Evolutionary conservation across 371 early-diverging fungal species (phyloP).

Genomic region (Saksenaea vasiformis): DNA sequence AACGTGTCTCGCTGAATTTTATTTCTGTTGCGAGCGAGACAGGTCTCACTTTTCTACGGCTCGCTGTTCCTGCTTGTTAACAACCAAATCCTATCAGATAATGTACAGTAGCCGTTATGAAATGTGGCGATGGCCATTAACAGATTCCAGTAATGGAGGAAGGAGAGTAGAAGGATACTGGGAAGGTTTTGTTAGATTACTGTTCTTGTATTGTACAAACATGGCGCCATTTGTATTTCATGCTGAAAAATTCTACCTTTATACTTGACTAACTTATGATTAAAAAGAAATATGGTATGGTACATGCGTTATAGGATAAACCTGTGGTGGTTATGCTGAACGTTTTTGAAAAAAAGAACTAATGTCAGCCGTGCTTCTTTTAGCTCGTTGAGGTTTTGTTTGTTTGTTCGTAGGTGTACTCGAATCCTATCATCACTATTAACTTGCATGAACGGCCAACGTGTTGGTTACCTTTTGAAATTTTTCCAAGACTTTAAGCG

Average conservation of each 20-base stretch:
- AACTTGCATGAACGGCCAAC: background rate
- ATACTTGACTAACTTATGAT: background rate
- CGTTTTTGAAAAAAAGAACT: background rate
- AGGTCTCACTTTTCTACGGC: background rate
- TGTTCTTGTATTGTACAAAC: background rate
- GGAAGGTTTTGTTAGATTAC: background rate
- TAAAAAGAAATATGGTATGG: background rate
- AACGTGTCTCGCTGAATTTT: background rate
- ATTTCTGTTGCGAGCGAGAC: background rate
- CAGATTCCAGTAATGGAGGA: too few relatives aligned
- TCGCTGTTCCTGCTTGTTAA: background rate
- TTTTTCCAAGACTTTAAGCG: conserved; percentile 57
- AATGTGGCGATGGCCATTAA: too few relatives aligned
- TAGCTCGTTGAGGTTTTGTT: background rate
- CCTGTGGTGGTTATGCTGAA: background rate
- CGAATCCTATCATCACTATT: background rate
- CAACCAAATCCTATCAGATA: background rate
- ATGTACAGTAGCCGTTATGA: too few relatives aligned
- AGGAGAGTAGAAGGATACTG: background rate
- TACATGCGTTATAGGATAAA: background rate
- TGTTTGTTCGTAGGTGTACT: background rate
- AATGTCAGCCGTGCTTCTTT: background rate
- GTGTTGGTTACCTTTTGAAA: conserved; percentile 14
- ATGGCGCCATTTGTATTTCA: too few relatives aligned
- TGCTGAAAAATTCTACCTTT: too few relatives aligned